These are phyloP conservation scores for Rehmannia glutinosa DNA, from an alignment of 257 asterid species.

Conservation along the genomic window DNA sequence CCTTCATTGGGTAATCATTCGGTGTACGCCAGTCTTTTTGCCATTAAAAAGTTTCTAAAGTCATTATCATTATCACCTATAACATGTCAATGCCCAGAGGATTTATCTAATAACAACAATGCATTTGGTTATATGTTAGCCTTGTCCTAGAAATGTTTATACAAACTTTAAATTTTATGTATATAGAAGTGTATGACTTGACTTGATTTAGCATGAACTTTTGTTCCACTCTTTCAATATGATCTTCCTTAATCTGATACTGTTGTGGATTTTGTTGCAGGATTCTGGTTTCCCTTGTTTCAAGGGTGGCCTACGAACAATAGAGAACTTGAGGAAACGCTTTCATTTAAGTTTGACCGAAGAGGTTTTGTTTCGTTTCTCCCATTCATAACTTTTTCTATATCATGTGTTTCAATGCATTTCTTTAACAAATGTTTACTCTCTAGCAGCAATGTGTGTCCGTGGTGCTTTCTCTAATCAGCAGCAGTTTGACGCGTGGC, in stretches of 20 bases:
- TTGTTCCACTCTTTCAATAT: background rate
- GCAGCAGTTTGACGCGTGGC: slow-evolving; percentile 99
- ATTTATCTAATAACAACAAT: background rate
- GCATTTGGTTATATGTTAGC: background rate
- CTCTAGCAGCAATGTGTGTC: slow-evolving; percentile 96
- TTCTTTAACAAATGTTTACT: slow-evolving; percentile 13
- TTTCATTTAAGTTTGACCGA: slow-evolving; percentile 97
- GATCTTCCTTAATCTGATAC: slow-evolving; percentile 9
- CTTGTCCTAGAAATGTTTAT: background rate
- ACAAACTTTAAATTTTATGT: background rate
- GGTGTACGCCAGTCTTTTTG: background rate
- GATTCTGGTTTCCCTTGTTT: slow-evolving; percentile 99
- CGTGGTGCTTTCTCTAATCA: slow-evolving; percentile 94
- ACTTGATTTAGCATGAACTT: background rate
- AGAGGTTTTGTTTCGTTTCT: slow-evolving; percentile 63
- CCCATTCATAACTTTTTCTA: slow-evolving; percentile 14
- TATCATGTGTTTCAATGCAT: background rate
- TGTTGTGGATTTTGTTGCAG: no score
- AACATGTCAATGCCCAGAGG: background rate
- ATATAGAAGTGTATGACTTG: background rate
- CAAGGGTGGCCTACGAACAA: slow-evolving; percentile 94
- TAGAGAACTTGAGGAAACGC: slow-evolving; percentile 95
- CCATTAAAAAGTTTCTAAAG: background rate
- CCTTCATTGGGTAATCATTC: background rate
- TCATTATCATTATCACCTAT: background rate